These are phyloP conservation scores for Brassica incana DNA, from an alignment of 345 rosid species.

Conservation along the genomic window DNA sequence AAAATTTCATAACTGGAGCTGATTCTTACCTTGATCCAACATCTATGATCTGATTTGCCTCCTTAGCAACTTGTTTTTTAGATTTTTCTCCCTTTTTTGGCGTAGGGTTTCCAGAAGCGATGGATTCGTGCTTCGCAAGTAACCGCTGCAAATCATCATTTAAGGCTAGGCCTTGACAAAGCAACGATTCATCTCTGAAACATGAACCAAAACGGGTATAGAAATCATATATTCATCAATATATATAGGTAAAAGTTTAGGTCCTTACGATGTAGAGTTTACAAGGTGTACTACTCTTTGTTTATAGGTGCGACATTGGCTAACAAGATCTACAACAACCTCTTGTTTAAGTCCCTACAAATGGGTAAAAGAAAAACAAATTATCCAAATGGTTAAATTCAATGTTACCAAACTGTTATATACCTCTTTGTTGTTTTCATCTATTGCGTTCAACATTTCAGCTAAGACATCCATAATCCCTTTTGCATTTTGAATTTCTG, in stretches of 20 bases:
- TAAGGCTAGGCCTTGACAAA: slow-evolving; percentile 85
- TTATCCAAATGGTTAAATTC: background rate
- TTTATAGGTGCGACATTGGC: slow-evolving; percentile 92
- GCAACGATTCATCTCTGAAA: slow-evolving; percentile 85
- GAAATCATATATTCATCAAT: background rate
- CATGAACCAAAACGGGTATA: background rate
- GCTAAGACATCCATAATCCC: slow-evolving; percentile 95
- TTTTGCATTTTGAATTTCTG: slow-evolving; percentile 96
- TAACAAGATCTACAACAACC: slow-evolving; percentile 89
- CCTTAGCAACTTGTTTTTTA: slow-evolving; percentile 43
- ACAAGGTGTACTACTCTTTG: slow-evolving; percentile 98
- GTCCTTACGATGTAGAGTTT: slow-evolving; percentile 86
- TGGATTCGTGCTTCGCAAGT: slow-evolving; percentile 82
- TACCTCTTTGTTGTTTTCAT: slow-evolving; percentile 88
- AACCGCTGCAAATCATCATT: slow-evolving; percentile 95
- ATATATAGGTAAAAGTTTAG: background rate
- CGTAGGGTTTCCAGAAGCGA: slow-evolving; percentile 62
- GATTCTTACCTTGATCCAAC: slow-evolving; percentile 38
- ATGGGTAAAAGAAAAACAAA: background rate
- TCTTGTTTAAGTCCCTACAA: slow-evolving; percentile 92
- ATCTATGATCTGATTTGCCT: slow-evolving; percentile 51
- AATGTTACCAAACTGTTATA: background rate
- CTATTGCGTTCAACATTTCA: slow-evolving; percentile 92
- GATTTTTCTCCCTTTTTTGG: slow-evolving; percentile 43
- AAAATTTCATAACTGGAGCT: no score